phyloP scores from a whole-genome alignment of 257 asterid genomes.

The Buddleja alternifolia region DNA sequence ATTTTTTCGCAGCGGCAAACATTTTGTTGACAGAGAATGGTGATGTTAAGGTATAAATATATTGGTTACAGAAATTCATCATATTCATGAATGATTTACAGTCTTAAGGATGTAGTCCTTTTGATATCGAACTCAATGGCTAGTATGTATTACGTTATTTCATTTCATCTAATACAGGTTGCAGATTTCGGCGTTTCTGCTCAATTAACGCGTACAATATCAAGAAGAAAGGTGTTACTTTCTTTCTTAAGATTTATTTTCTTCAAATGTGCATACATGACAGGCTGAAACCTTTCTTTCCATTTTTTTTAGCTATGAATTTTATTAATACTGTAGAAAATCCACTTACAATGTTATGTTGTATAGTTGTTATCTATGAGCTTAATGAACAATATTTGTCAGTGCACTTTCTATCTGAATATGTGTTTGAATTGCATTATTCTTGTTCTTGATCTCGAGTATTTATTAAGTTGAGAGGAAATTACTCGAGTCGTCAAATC shows the following conservation, averaged over 20 bases:
- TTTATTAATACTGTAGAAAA: neutral
- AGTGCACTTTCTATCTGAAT: neutral
- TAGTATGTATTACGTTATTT: neutral
- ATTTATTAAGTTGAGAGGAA: conserved; percentile 29
- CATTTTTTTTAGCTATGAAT: conserved; percentile 6
- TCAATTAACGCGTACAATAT: conserved; percentile 92
- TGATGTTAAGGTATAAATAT: conserved; percentile 83
- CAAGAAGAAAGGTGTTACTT: conserved; percentile 84
- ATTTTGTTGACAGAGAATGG: conserved; percentile 94
- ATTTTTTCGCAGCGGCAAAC: conserved; percentile 89
- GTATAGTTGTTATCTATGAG: neutral
- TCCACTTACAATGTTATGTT: no score
- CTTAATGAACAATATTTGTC: neutral
- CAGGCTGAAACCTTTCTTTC: neutral
- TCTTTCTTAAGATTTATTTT: conserved; percentile 16
- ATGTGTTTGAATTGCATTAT: conserved; percentile 10
- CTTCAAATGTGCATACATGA: conserved; percentile 16
- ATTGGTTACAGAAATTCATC: conserved; percentile 24
- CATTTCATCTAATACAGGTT: conserved; percentile 56
- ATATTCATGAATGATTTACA: neutral
- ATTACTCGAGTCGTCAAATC: conserved; percentile 30
- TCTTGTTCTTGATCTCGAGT: conserved; percentile 13
- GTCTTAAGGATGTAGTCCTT: neutral
- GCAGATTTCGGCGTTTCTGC: conserved; percentile 99
- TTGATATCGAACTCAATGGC: neutral